Evolutionary conservation across 169 alveolate species (phyloP).

Genomic region (Ichthyophthirius multifiliis): DNA sequence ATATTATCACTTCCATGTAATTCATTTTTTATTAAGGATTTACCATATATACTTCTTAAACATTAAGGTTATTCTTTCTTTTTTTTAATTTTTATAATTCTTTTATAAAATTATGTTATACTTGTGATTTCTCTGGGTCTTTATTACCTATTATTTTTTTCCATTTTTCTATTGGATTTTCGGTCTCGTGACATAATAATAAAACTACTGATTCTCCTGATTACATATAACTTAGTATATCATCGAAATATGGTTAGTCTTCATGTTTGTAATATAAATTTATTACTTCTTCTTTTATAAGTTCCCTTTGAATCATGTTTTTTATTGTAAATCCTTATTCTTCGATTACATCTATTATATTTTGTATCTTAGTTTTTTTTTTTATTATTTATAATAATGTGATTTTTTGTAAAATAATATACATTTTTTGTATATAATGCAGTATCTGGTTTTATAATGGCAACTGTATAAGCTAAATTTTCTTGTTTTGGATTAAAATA

Average conservation of each 20-base stretch:
- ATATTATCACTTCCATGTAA: conserved; percentile 77
- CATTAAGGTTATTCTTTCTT: conserved; percentile 42
- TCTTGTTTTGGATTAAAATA: conserved; percentile 34
- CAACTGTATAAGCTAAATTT: conserved; percentile 69
- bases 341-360: conserved; percentile 61
- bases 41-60: conserved; percentile 77
- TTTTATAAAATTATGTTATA: background rate
- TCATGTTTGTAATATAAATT: conserved; percentile 64
- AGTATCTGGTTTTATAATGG: conserved; percentile 71
- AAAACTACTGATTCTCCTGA: conserved; percentile 42
- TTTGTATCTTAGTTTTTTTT: conserved; percentile 17
- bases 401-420: background rate
- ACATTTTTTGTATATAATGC: conserved; percentile 59
- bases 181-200: conserved; percentile 50
- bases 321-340: conserved; percentile 66
- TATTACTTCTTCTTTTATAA: conserved; percentile 70
- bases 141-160: conserved; percentile 78
- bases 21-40: conserved; percentile 71
- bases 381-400: background rate
- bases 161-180: conserved; percentile 78
- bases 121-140: conserved; percentile 75
- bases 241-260: conserved; percentile 50
- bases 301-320: conserved; percentile 56
- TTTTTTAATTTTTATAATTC: background rate
- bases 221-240: conserved; percentile 48